A percentile compares a stretch with the other conserved stretches of the same genome.
Conservation (phyloP, 306 rosid genomes). For the Aeschynomene evenia region DNA sequence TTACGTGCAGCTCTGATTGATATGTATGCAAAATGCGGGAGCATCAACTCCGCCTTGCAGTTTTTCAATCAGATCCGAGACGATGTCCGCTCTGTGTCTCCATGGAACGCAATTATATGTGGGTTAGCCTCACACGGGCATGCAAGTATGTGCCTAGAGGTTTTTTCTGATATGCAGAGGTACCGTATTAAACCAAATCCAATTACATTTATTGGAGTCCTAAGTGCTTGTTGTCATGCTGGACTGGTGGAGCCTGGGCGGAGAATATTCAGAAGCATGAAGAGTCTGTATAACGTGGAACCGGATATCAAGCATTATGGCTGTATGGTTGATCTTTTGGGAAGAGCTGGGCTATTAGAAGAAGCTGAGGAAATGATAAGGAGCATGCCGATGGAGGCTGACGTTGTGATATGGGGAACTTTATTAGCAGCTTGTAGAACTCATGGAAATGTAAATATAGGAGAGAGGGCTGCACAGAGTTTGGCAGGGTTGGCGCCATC, state of each 20-base stretch:
- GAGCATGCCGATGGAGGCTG: conserved; percentile 85
- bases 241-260: conserved; percentile 74
- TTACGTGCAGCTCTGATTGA: conserved; percentile 74
- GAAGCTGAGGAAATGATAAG: conserved; percentile 70
- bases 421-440: conserved; percentile 84
- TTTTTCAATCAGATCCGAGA: conserved; percentile 60
- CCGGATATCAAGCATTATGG: conserved; percentile 93
- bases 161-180: conserved; percentile 66
- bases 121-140: conserved; percentile 89
- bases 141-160: conserved; percentile 57
- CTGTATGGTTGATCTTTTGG: conserved; percentile 87
- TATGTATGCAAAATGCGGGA: conserved; percentile 95
- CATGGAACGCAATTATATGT: conserved; percentile 90
- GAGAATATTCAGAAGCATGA: conserved; percentile 73
- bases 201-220: conserved; percentile 81
- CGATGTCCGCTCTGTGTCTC: conserved; percentile 53
- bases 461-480: conserved; percentile 73
- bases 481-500: conserved; percentile 65
- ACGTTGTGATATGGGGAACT: conserved; percentile 86
- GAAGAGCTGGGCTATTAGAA: conserved; percentile 78
- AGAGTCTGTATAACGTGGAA: conserved; percentile 57
- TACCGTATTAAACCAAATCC: conserved; percentile 60
- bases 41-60: conserved; percentile 61
- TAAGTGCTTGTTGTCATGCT: conserved; percentile 87
- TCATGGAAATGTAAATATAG: conserved; percentile 71